Evolutionary conservation across 192 early-diverging fungal genomes (phyloP), one percentile per base, ranked within the genome.

Genomic region (Coemansia sp.): DNA sequence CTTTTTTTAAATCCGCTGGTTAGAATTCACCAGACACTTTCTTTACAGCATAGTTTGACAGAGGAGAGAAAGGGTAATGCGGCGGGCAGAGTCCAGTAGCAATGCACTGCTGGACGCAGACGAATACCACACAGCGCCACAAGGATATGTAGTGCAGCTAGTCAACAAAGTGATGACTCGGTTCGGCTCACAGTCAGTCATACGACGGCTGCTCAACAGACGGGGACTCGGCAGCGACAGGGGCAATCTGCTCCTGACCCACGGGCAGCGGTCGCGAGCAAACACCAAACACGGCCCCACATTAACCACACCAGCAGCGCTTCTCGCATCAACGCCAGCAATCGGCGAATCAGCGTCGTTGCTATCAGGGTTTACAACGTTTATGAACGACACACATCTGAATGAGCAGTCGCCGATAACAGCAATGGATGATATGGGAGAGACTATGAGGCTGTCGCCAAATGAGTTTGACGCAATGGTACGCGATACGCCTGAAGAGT

Each of bases 131-230:
- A 5, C 25, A 7, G 49, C 64, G 3, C 67, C 70, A 12, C 71
- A 73, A n/a, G 70, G 70, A 17, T 53, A 70, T 22, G 35, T 79
- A 4, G 66, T 65, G 2, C 60, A 67, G 10, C 32, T 79, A 8
- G 62, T 79, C 39, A 73, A 69, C 60, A 66, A 64, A 45, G 59
- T 79, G 6, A 27, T 79, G 38, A 64, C 66, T 23, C 75, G 75
- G 1, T 56, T 63, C 15, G 69, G 75, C 3, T 53, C 62, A 1
- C 53, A 69, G 39, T 53, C 69, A 15, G 35, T 72, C 9, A 41
- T 72, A 11, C 59, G 51, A 21, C 62, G 75, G 11, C 14, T 77
- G 19, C 15, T 77, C 12, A 29, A 66, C 48, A 53, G 37, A 55
- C 17, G 43, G 8, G 50, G 59, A 1, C 52, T 64, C 0, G 24